phyloP scores from a whole-genome alignment of 1,139 yeast species.

The Protomyces gravidus region DNA sequence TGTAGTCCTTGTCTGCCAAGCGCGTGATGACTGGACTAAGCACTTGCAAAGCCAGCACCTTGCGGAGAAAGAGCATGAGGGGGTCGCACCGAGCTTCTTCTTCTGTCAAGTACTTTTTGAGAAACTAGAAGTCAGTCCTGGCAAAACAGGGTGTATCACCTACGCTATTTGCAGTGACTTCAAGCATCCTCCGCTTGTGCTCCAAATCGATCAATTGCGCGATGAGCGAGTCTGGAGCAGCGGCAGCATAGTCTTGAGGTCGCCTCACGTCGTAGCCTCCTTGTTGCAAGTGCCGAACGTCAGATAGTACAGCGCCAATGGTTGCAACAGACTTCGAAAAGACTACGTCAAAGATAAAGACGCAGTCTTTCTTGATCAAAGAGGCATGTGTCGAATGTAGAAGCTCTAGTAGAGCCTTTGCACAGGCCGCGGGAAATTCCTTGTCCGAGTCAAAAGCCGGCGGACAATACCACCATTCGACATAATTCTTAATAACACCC shows the following conservation, averaged over 20 bases:
- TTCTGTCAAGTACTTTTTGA: neutral
- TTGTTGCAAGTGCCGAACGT: slow-evolving; percentile 4
- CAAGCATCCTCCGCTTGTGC: neutral
- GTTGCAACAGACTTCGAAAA: slow-evolving; percentile 9
- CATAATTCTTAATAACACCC: slow-evolving; percentile 6
- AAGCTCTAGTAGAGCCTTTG: neutral
- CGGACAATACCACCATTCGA: slow-evolving; percentile 21
- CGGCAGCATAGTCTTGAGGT: neutral
- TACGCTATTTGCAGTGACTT: neutral
- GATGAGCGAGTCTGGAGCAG: slow-evolving; percentile 4
- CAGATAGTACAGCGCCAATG: slow-evolving; percentile 8
- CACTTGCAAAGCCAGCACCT: neutral
- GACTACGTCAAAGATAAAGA: slow-evolving; percentile 4
- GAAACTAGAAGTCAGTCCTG: neutral
- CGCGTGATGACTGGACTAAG: neutral
- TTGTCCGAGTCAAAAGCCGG: slow-evolving; percentile 8
- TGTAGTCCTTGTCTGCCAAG: slow-evolving; percentile 3
- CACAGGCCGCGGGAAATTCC: slow-evolving; percentile 6
- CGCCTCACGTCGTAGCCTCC: neutral
- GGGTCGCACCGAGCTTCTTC: slow-evolving; percentile 6
- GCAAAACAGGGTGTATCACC: neutral
- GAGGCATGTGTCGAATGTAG: neutral
- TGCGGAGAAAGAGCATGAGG: slow-evolving; percentile 2
- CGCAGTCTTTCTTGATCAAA: slow-evolving; percentile 9
- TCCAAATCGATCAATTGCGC: slow-evolving; percentile 1